These are phyloP conservation scores for Didymella lethalis DNA, from an alignment of 2,329 filamentous ascomycete species.

Conservation along the genomic window DNA sequence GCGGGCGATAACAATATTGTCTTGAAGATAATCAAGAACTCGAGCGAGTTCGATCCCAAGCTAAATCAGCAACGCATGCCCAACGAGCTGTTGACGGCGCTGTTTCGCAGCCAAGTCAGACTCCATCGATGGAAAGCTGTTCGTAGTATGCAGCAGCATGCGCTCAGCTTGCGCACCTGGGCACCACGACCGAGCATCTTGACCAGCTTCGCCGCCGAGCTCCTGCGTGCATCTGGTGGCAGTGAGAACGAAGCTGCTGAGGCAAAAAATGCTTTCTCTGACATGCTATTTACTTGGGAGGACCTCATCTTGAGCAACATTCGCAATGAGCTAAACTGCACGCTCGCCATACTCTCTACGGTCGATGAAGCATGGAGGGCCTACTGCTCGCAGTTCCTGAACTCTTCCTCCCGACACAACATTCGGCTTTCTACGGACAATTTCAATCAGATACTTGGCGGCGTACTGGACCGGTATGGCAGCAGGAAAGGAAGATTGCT, in stretches of 20 bases:
- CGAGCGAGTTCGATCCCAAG: constrained; percentile 28
- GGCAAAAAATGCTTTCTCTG: constrained; percentile 37
- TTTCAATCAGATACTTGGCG: constrained; percentile 63
- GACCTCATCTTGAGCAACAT: constrained; percentile 33
- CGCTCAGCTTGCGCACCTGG: constrained; percentile 36
- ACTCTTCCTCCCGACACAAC: constrained; percentile 34
- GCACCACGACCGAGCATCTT: constrained; percentile 39
- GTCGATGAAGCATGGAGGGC: constrained; percentile 37
- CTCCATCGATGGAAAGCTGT: constrained; percentile 54
- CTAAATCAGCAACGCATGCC: constrained; percentile 41
- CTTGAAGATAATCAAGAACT: constrained; percentile 40
- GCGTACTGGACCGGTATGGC: constrained; percentile 61
- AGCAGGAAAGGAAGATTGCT: constrained; percentile 57
- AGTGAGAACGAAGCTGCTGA: constrained; percentile 21
- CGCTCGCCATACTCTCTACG: constrained; percentile 45
- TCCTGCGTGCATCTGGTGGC: constrained; percentile 36
- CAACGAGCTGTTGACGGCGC: constrained; percentile 46
- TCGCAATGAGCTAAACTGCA: constrained; percentile 41
- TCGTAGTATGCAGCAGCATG: constrained; percentile 48
- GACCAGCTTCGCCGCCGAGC: constrained; percentile 40
- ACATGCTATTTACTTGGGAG: constrained; percentile 46
- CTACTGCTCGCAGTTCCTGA: constrained; percentile 44
- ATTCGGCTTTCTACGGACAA: constrained; percentile 45
- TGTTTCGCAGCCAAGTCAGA: constrained; percentile 55
- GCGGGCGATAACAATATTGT: constrained; percentile 55